Conservation (phyloP, 2,329 filamentous ascomycete species). For the Aspergillus flavus region DNA sequence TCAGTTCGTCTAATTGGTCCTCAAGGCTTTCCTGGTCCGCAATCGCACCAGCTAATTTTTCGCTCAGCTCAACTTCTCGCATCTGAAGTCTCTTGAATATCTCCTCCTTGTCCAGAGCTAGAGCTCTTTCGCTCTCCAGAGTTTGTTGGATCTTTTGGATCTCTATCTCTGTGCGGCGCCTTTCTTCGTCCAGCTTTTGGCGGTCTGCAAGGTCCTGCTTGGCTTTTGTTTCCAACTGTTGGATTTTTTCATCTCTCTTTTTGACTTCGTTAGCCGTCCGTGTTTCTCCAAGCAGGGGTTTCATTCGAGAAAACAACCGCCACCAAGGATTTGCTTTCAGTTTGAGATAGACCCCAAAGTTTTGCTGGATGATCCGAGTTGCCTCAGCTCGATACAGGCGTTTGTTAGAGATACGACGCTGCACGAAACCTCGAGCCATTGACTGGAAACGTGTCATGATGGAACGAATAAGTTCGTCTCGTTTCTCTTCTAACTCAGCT, state of each 20-base stretch:
- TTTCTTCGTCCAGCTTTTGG: constrained; percentile 84
- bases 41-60: constrained; percentile 88
- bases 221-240: constrained; percentile 82
- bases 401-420: constrained; percentile 87
- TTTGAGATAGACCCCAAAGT: constrained; percentile 88
- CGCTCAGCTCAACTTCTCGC: constrained; percentile 87
- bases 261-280: constrained; percentile 92
- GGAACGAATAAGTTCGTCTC: constrained; percentile 87
- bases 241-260: constrained; percentile 91
- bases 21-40: constrained; percentile 94
- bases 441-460: constrained; percentile 95
- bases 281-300: constrained; percentile 88
- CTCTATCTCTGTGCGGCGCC: constrained; percentile 82
- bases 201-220: constrained; percentile 72
- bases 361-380: constrained; percentile 89
- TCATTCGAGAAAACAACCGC: constrained; percentile 93
- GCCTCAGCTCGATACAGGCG: constrained; percentile 92
- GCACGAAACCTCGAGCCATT: constrained; percentile 83
- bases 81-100: constrained; percentile 96
- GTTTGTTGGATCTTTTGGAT: constrained; percentile 90
- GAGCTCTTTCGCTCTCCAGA: constrained; percentile 90
- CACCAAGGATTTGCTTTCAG: constrained; percentile 96
- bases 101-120: constrained; percentile 96
- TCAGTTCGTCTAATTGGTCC: constrained; percentile 85
- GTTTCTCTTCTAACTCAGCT: constrained; percentile 93